phyloP scores from a whole-genome alignment of 169 alveolate species.

The Plasmodium vivax region DNA sequence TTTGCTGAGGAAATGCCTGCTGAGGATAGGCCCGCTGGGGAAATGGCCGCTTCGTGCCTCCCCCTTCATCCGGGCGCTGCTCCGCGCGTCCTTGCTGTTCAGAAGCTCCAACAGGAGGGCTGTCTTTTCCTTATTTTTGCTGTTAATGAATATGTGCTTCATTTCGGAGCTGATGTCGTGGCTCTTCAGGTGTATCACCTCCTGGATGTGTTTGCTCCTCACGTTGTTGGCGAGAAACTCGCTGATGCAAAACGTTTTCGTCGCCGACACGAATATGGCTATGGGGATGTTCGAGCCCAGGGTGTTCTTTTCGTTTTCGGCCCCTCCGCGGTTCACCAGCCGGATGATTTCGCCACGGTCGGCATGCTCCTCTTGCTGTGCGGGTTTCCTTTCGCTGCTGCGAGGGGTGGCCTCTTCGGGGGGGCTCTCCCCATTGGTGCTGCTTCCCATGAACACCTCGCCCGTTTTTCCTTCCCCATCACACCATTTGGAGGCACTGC shows the following conservation, averaged over 20 bases:
- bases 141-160: constrained; percentile 69
- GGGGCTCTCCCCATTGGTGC: not conserved
- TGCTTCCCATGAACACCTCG: not conserved
- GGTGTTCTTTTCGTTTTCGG: constrained; percentile 52
- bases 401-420: not conserved
- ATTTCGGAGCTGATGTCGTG: constrained; percentile 41
- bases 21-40: not conserved
- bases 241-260: constrained; percentile 60
- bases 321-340: not conserved
- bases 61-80: not conserved
- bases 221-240: constrained; percentile 64
- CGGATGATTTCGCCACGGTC: not conserved
- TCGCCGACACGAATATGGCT: constrained; percentile 63
- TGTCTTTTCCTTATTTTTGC: constrained; percentile 72
- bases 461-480: not conserved
- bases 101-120: constrained; percentile 46
- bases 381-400: not conserved
- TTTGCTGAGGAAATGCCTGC: not conserved
- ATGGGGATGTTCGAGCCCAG: constrained; percentile 61
- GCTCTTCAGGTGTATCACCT: constrained; percentile 54
- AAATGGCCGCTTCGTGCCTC: not conserved
- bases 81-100: constrained; percentile 6
- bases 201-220: constrained; percentile 67
- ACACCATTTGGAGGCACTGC: not conserved
- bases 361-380: not conserved